Percentiles rank a stretch among this genome's conserved stretches.
phyloP scores from a whole-genome alignment of 2,329 filamentous ascomycete genomes.

The Neopestalotiopsis clavispora region DNA sequence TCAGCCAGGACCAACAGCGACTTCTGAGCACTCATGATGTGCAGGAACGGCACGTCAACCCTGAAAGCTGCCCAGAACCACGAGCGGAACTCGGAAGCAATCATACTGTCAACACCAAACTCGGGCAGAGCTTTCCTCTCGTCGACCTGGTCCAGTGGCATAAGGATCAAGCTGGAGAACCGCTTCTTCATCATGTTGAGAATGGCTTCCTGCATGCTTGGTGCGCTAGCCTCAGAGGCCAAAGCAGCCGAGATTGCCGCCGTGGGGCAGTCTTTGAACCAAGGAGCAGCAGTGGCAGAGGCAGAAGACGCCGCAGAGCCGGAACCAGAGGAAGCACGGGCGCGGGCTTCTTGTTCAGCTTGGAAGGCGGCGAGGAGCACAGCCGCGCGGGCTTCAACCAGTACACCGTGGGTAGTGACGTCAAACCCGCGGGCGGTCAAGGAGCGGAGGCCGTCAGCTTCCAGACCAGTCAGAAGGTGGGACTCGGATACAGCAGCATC shows the following conservation, averaged over 20 bases:
- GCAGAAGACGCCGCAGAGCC: no score
- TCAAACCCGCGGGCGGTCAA: conserved; percentile 23
- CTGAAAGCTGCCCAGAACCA: conserved; percentile 38
- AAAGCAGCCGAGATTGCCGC: background rate
- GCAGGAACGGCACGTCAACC: conserved; percentile 38
- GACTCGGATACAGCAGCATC: background rate
- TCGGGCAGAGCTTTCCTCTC: conserved; percentile 21
- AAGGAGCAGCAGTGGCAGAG: background rate
- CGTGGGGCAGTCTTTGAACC: background rate
- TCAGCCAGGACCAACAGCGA: background rate
- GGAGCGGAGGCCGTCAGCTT: conserved; percentile 18
- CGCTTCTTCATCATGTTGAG: conserved; percentile 15
- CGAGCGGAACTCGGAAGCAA: conserved; percentile 39
- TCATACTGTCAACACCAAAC: conserved; percentile 41
- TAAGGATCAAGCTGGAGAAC: conserved; percentile 23
- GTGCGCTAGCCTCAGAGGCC: conserved; percentile 22
- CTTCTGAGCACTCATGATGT: conserved; percentile 21
- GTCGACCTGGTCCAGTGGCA: conserved; percentile 23
- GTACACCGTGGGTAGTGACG: conserved; percentile 15
- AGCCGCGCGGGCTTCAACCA: conserved; percentile 21
- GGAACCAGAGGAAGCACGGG: background rate
- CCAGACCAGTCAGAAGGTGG: conserved; percentile 23
- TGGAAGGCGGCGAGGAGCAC: conserved; percentile 15
- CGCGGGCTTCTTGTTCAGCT: conserved; percentile 8
- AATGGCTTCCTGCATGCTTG: conserved; percentile 26